A percentile compares a stretch with the other conserved stretches of the same genome.
phyloP scores from a whole-genome alignment of 768 basidiomycete genomes.

The Pleurotus giganteus region DNA sequence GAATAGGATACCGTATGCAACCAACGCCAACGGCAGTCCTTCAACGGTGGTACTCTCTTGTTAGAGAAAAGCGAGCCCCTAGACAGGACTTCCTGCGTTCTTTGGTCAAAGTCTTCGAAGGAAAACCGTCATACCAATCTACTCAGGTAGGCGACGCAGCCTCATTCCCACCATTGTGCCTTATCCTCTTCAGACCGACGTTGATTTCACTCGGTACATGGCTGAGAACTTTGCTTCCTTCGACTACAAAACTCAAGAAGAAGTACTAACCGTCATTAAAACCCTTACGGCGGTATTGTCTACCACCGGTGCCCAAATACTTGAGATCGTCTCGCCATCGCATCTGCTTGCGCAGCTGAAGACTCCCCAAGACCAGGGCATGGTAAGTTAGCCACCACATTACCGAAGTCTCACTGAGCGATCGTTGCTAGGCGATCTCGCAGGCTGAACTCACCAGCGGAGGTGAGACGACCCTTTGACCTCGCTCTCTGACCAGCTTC shows the following conservation, averaged over 20 bases:
- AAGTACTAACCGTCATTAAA: slow-evolving; percentile 83
- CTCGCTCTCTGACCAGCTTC: not conserved
- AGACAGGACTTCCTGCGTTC: slow-evolving; percentile 87
- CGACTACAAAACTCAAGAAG: slow-evolving; percentile 95
- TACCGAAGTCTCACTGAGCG: too few species aligned
- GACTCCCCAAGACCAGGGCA: slow-evolving; percentile 18
- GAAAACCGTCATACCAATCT: slow-evolving; percentile 53
- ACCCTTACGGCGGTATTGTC: slow-evolving; percentile 74
- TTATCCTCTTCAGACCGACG: slow-evolving; percentile 55
- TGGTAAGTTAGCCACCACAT: not conserved
- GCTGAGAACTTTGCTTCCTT: slow-evolving; percentile 91
- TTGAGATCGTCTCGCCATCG: slow-evolving; percentile 70
- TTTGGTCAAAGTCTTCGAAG: slow-evolving; percentile 80
- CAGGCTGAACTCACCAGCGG: too few species aligned
- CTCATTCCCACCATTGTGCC: not conserved
- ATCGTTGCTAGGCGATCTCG: too few species aligned
- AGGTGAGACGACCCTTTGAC: not conserved
- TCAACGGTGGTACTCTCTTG: slow-evolving; percentile 87
- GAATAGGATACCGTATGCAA: slow-evolving; percentile 62
- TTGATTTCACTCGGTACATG: slow-evolving; percentile 89
- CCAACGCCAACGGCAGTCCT: slow-evolving; percentile 72
- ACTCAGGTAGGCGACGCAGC: slow-evolving; percentile 45
- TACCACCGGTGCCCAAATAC: slow-evolving; percentile 77
- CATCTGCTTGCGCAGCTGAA: slow-evolving; percentile 66
- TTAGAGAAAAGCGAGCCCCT: slow-evolving; percentile 85